phyloP scores from a whole-genome alignment of 2,329 filamentous ascomycete genomes.

The Gyromitra esculenta region DNA sequence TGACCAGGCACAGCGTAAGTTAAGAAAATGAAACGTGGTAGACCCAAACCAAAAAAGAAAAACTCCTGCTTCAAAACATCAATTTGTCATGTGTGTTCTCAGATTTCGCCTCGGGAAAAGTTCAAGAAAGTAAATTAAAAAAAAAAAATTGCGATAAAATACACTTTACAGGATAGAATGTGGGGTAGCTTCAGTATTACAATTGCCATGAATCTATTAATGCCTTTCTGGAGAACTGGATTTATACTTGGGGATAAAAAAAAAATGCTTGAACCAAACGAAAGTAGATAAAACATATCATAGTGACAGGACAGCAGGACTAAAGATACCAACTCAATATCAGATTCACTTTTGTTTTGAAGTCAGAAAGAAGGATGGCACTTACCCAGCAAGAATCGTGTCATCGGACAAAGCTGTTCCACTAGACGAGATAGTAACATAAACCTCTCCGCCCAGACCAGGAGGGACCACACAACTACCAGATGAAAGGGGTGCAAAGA shows the following conservation, averaged over 20 bases:
- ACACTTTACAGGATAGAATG: slow-evolving; percentile 25
- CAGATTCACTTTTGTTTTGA: not conserved
- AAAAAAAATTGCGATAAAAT: slow-evolving; percentile 16
- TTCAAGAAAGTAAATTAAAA: slow-evolving; percentile 1
- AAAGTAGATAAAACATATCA: slow-evolving; percentile 37
- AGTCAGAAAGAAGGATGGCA: slow-evolving; percentile 11
- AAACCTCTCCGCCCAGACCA: slow-evolving; percentile 71
- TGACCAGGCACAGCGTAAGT: not conserved
- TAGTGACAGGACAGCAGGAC: slow-evolving; percentile 54
- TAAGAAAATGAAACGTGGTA: not conserved
- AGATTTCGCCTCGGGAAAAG: not conserved
- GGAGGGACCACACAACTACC: slow-evolving; percentile 71
- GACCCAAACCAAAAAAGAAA: not conserved
- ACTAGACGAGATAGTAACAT: slow-evolving; percentile 72
- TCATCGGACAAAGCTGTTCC: slow-evolving; percentile 69
- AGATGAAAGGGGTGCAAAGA: slow-evolving; percentile 69
- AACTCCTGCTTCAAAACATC: not conserved
- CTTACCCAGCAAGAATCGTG: slow-evolving; percentile 71
- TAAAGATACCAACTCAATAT: slow-evolving; percentile 41
- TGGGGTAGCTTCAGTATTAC: slow-evolving; percentile 36
- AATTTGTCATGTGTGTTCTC: not conserved
- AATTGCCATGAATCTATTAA: slow-evolving; percentile 43
- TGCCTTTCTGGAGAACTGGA: slow-evolving; percentile 8
- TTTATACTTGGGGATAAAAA: slow-evolving; percentile 12
- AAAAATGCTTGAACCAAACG: slow-evolving; percentile 3